Percentiles rank a stretch among this genome's conserved stretches.
These are phyloP conservation scores for Leccinum longicurvipes DNA, from an alignment of 768 basidiomycete genomes.

Conservation along the genomic window DNA sequence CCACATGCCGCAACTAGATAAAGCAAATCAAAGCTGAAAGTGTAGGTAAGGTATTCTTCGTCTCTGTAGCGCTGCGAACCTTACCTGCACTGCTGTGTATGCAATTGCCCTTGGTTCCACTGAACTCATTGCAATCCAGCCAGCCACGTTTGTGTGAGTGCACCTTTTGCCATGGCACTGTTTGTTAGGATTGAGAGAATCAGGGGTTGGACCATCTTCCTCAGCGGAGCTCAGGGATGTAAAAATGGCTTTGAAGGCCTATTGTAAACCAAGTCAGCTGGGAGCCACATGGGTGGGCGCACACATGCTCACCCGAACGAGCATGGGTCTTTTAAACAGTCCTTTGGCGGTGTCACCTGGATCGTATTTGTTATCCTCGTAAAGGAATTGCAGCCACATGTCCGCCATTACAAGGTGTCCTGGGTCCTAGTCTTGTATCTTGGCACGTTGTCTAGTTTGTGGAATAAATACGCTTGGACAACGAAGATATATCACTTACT, in stretches of 20 bases:
- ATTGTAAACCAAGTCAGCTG: background rate
- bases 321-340: background rate
- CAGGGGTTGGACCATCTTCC: background rate
- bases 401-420: background rate
- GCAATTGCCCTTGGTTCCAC: background rate
- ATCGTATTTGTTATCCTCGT: background rate
- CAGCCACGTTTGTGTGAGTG: background rate
- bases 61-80: background rate
- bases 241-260: conserved; percentile 1
- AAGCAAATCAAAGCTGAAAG: background rate
- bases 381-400: background rate
- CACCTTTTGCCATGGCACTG: background rate
- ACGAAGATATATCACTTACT: background rate
- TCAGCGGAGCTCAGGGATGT: background rate
- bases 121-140: background rate
- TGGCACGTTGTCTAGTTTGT: background rate
- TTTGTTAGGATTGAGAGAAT: background rate
- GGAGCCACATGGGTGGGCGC: background rate
- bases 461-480: background rate
- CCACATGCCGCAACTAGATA: background rate
- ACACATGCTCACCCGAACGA: background rate
- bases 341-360: background rate
- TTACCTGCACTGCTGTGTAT: background rate
- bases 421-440: background rate
- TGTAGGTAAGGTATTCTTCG: background rate